Evolutionary conservation across 345 rosid species (phyloP), one percentile per base, ranked within the genome.

Genomic region (Noccaea caerulescens): DNA sequence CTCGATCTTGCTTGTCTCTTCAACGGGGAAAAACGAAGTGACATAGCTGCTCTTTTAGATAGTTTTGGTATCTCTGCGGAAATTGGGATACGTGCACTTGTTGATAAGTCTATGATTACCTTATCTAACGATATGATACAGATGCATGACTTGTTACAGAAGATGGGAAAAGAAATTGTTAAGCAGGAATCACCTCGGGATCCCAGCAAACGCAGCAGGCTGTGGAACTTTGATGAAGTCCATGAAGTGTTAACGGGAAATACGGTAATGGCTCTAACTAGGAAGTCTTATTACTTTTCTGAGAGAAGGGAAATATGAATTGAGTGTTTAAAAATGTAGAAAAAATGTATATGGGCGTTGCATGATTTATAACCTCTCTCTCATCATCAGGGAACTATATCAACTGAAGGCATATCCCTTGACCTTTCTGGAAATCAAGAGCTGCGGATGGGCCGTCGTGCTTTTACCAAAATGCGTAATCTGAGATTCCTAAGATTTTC

Each of bases 81-180:
- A 8, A 16, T 44, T 70, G 76, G 67, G 11, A 47, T 76, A 32
- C 38, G 60, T 7, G 18, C 42, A 30, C 76, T 76, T 41, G 43
- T 46, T 4, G 30, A 58, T 8, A 70, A 56, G 55, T 56, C 23
- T 46, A 34, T 73, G 10, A 37, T 65, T 46, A 33, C 45, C 10
- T 23, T 7, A 1, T 1, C 36, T 37, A 16, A 55, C 2, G 73
- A 46, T 3, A 72, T 50, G 69, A 6, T 77, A 20, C 32, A 32
- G 51, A 66, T 77, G 72, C 76, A 72, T 66, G 63, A 58, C 3
- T 59, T 77, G 37, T 9, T 77, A 0, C 56, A 55, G 32, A 71
- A 72, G n/a, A 72, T 77, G 80, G 80, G 63, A 23, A 72, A 47
- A 66, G 33, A 77, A 72, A 77, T 77, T 42, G 71, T 77, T 9